Evolutionary conservation across 2,329 filamentous ascomycete species (phyloP), one percentile per base, ranked within the genome.

Genomic region (Penicillium sp.): DNA sequence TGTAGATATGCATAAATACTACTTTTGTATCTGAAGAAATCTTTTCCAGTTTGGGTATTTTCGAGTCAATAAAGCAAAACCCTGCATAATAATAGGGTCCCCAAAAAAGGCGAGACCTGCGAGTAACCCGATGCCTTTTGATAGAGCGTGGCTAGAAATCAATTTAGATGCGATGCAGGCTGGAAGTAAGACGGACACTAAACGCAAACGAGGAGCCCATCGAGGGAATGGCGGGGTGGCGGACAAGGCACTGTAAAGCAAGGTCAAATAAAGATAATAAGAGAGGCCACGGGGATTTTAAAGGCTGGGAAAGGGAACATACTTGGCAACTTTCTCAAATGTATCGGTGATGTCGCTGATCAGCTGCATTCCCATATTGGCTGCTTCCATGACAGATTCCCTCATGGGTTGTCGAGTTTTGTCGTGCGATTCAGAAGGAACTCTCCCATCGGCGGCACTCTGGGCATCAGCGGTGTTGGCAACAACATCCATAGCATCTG

Each of bases 321-420:
- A 80, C 78, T 86, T 87, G 18, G 73, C 83, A 58, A 88, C 80
- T 34, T 84, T 76, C 62, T 88, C 85, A 78, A 83, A 88, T 0
- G 76, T 80, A 66, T 88, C 85, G 2, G 80, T 77, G 3, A 84
- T 69, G 55, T 86, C 82, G 18, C 78, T 80, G 32, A 88, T 65
- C 2, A 76, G 76, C 59, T 84, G 82, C 89, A 94, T 93, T 7
- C 87, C 72, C 0, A 88, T 87, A 33, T 88, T 78, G 70, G 90
- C 89, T 68, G 88, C 86, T 9, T 80, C 82, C 88, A 90, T 92
- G 64, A 94, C 88, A 0, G 85, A 85, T 4, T 84, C 84, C 56
- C 89, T 87, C 72, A 93, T 86, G 0, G 89, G 89, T 23, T 88
- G 82, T 68, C 90, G 91, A 4, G 89, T 89, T 70, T 90, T 90